Evolutionary conservation across 2,329 filamentous ascomycete genomes (phyloP), one percentile per base, ranked within the genome.

Genomic region (Exophiala phaeomuriformis): DNA sequence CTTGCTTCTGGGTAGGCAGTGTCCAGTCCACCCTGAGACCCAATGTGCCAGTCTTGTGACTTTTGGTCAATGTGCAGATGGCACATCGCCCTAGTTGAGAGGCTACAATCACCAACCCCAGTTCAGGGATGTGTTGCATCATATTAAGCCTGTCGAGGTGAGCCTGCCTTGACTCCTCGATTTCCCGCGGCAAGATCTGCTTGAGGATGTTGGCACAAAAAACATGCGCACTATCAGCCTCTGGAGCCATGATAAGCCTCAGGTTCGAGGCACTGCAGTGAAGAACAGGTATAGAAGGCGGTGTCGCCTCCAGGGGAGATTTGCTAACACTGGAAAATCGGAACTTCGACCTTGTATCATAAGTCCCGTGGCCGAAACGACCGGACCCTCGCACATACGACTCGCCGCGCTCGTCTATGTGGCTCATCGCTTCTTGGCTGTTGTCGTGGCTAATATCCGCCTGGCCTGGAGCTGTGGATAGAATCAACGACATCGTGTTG

Each of bases 61-160:
- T 63, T 56, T 67, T 63, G 2, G 77, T 80, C 19, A 83, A 68
- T 0, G 74, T 69, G 44, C 83, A 72, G 1, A 84, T 67, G 3
- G 75, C 75, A 19, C 74, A 78, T 3, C 78, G 74, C 3, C 81
- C 81, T 50, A 77, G 75, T 44, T 82, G 80, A 1, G 76, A 77
- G 0, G 75, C 82, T 2, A 80, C 69, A 29, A 83, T 66, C 30
- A 84, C 74, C 43, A 83, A 67, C 2, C 80, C 80, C 3, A 83
- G 69, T 36, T 81, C 76, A 0, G 80, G 78, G 10, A 85, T 75
- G 48, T 81, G 75, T 8, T 76, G 73, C 28, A 75, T 68, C 72
- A 81, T 77, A 63, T 80, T 82, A 36, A 83, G 72, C 5, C 81
- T 77, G 31, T 63, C 59, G 4, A 59, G 48, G 33, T 57, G 45